These are phyloP conservation scores for Pyricularia sp. DNA, from an alignment of 2,329 filamentous ascomycete species.

Conservation along the genomic window DNA sequence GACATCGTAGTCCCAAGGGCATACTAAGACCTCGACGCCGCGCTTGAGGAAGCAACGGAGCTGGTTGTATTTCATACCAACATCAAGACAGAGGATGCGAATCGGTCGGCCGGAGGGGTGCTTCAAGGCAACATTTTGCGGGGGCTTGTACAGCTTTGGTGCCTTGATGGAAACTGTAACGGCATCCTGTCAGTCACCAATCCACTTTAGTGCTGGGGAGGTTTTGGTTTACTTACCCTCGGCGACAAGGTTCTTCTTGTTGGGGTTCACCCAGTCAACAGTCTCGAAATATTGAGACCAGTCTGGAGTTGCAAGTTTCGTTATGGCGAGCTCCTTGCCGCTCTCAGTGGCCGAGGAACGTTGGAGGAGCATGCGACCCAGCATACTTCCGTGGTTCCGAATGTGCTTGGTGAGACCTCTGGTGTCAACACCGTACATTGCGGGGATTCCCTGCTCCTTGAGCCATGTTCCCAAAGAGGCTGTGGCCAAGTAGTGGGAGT, in stretches of 20 bases:
- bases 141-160: constrained; percentile 78
- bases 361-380: constrained; percentile 78
- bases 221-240: constrained; percentile 60
- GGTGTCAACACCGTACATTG: constrained; percentile 92
- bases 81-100: constrained; percentile 86
- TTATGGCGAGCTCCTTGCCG: constrained; percentile 19
- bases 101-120: constrained; percentile 83
- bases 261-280: constrained; percentile 85
- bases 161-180: constrained; percentile 72
- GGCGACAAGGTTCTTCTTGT: constrained; percentile 83
- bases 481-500: constrained; percentile 83
- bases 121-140: constrained; percentile 60
- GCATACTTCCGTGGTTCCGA: constrained; percentile 89
- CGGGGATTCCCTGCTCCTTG: constrained; percentile 89
- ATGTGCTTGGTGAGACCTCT: constrained; percentile 90
- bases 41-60: constrained; percentile 84
- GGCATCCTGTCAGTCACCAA: background rate
- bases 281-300: constrained; percentile 60
- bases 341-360: constrained; percentile 39
- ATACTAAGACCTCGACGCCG: constrained; percentile 88
- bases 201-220: background rate
- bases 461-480: constrained; percentile 92
- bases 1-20: constrained; percentile 95
- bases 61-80: constrained; percentile 98
- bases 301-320: constrained; percentile 24